Conservation (phyloP, 1,284 basidiomycete genomes). For the Exobasidium rhododendri region DNA sequence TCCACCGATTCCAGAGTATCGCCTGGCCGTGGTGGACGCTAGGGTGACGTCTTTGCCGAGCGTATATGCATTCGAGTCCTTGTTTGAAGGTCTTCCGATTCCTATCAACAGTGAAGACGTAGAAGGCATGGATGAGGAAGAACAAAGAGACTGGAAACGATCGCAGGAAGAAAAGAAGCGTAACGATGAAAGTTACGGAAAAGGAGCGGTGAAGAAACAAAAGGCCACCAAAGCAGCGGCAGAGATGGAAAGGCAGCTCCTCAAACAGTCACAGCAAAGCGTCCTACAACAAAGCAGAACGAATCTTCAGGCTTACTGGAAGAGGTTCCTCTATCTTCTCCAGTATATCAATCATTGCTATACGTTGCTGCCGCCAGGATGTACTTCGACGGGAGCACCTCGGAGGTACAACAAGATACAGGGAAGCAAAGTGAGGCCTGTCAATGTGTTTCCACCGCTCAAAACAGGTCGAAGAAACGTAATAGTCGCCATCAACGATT, state of each 20-base stretch:
- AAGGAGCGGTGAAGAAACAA: constrained; percentile 6
- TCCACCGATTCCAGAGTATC: constrained; percentile 79
- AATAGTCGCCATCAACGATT: constrained; percentile 84
- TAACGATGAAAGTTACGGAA: constrained; percentile 21
- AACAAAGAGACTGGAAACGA: constrained; percentile 20
- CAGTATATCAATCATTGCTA: constrained; percentile 8
- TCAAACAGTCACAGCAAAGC: not conserved
- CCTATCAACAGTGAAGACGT: not conserved
- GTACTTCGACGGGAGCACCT: not conserved
- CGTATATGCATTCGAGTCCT: constrained; percentile 29
- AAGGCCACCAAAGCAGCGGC: not conserved
- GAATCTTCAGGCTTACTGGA: not conserved
- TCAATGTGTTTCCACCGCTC: constrained; percentile 58
- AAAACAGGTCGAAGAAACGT: constrained; percentile 81
- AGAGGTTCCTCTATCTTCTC: not conserved
- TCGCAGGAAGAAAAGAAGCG: constrained; percentile 20
- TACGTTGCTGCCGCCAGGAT: constrained; percentile 16
- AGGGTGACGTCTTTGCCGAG: constrained; percentile 26
- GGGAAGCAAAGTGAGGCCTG: constrained; percentile 5
- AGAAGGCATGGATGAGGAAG: constrained; percentile 16
- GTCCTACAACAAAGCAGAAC: not conserved
- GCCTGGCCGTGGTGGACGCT: constrained; percentile 66
- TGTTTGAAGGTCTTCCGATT: constrained; percentile 40
- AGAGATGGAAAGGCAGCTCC: not conserved
- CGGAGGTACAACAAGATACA: not conserved